These are phyloP conservation scores for Trichophyton mentagrophytes DNA, from an alignment of 2,329 filamentous ascomycete species.

Conservation along the genomic window DNA sequence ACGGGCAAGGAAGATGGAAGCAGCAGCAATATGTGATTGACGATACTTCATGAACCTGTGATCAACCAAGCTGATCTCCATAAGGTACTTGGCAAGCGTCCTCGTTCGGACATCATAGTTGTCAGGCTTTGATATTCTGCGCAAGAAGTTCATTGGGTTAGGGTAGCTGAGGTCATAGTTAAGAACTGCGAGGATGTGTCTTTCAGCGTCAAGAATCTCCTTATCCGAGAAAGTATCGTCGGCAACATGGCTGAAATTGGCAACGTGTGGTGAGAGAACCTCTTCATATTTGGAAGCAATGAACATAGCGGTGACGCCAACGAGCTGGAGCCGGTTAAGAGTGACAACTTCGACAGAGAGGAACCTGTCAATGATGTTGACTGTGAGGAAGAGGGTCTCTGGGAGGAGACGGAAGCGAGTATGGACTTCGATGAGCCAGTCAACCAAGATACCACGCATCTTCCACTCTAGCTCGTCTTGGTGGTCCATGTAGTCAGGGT, in stretches of 20 bases:
- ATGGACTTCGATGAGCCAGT: conserved; percentile 96
- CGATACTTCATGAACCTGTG: conserved; percentile 84
- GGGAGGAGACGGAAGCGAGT: conserved; percentile 79
- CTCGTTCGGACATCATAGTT: conserved; percentile 98
- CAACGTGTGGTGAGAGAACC: conserved; percentile 88
- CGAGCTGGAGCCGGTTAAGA: conserved; percentile 92
- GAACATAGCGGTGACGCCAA: conserved; percentile 89
- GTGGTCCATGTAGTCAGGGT: conserved; percentile 88
- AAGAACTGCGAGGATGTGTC: conserved; percentile 78
- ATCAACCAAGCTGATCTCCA: conserved; percentile 92
- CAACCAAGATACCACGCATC: conserved; percentile 93
- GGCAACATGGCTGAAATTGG: conserved; percentile 92
- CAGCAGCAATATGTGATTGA: conserved; percentile 80
- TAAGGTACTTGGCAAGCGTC: conserved; percentile 92
- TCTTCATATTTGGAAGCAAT: conserved; percentile 97
- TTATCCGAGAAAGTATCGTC: conserved; percentile 92
- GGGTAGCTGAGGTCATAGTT: conserved; percentile 97
- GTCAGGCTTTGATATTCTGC: conserved; percentile 96
- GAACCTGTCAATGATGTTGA: conserved; percentile 97
- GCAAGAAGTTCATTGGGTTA: conserved; percentile 99
- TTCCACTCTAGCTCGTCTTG: conserved; percentile 97
- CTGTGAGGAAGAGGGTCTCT: conserved; percentile 85
- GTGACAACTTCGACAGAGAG: conserved; percentile 90
- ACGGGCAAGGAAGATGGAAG: conserved; percentile 87
- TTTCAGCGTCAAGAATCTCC: conserved; percentile 93